phyloP scores from a whole-genome alignment of 2,329 filamentous ascomycete species.

The Botrytis medusae region DNA sequence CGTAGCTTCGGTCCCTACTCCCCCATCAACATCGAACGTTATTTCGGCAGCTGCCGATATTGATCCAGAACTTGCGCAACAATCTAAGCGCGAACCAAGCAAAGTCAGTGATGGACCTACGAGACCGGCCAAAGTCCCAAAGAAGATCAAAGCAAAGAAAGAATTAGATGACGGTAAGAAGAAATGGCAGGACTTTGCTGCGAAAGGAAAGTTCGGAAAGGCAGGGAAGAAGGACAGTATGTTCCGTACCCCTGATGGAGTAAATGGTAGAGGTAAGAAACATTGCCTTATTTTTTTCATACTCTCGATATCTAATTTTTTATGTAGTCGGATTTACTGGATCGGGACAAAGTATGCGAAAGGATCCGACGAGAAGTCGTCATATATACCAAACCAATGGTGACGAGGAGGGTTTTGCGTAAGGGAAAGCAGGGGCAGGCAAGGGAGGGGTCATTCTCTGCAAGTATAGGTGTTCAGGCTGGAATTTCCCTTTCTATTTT shows the following conservation, averaged over 20 bases:
- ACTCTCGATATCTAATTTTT: constrained; percentile 37
- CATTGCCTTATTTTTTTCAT: constrained; percentile 32
- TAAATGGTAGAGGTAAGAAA: constrained; percentile 74
- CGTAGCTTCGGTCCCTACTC: constrained; percentile 45
- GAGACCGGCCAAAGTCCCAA: constrained; percentile 68
- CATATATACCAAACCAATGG: constrained; percentile 81
- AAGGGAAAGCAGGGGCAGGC: constrained; percentile 8
- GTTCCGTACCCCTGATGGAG: constrained; percentile 88
- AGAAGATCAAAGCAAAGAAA: constrained; percentile 88
- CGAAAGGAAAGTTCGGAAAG: constrained; percentile 71
- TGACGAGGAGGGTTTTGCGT: constrained; percentile 56
- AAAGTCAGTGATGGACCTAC: constrained; percentile 60
- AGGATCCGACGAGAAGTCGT: constrained; percentile 77
- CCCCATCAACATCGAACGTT: constrained; percentile 43
- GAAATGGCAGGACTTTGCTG: constrained; percentile 92
- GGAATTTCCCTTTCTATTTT: constrained; percentile 36
- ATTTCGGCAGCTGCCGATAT: constrained; percentile 50
- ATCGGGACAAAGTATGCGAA: constrained; percentile 93
- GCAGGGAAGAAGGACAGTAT: constrained; percentile 84
- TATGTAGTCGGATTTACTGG: constrained; percentile 86
- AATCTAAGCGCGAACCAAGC: constrained; percentile 62
- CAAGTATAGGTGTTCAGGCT: constrained; percentile 40
- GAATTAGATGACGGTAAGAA: constrained; percentile 87
- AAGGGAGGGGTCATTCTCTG: constrained; percentile 41
- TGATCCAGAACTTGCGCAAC: constrained; percentile 62